Base-by-base conservation (phyloP, 78 protist genomes). In the Dictyostelium purpureum region DNA sequence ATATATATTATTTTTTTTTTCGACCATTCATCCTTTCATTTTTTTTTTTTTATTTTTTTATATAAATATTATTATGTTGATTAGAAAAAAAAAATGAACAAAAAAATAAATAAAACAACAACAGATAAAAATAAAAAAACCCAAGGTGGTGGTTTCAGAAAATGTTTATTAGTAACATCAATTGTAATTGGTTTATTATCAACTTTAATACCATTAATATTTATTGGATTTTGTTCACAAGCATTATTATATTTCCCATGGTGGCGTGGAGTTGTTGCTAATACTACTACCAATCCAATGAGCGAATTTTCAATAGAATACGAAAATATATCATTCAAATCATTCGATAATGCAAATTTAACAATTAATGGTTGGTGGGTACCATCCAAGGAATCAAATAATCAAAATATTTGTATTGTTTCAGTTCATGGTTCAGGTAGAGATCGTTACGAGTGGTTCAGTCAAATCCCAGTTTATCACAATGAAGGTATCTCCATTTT, bases 311-410 rank as follows among this genome's bases (percentile, higher is more conserved):
- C 49, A 21, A n/a, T 85, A 5, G 56, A 51, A 24, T 85, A 31
- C 16, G 43, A 85, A n/a, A 45, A 70, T 24, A 43, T 85, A 18
- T 80, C 70, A 45, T 85, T 70, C 14, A 16, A 26, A 28, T 71
- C 61, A 33, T 85, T 57, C 16, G 91, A 85, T 45, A 61, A 52
- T 18, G 19, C 7, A 24, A 43, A 85, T 43, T 47, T 59, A 4
- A 70, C 31, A n/a, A 54, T 85, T 18, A 47, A 81, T 2, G 91
- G 91, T 24, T 85, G 91, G 91, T 85, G 91, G 91, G 40, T 85
- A 31, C 91, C 91, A 9, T 71, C 91, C 4, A 19, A 43, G 9
- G 38, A 67, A 37, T 59, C 56, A 7, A 85, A 85, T 43, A 63
- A 71, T 70, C 9, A 5, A 45, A 12, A 59, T 18, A 26, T 42